Evolutionary conservation across 768 basidiomycete species (phyloP), one percentile per base, ranked within the genome.

Genomic region (Daedaleopsis sinensis): DNA sequence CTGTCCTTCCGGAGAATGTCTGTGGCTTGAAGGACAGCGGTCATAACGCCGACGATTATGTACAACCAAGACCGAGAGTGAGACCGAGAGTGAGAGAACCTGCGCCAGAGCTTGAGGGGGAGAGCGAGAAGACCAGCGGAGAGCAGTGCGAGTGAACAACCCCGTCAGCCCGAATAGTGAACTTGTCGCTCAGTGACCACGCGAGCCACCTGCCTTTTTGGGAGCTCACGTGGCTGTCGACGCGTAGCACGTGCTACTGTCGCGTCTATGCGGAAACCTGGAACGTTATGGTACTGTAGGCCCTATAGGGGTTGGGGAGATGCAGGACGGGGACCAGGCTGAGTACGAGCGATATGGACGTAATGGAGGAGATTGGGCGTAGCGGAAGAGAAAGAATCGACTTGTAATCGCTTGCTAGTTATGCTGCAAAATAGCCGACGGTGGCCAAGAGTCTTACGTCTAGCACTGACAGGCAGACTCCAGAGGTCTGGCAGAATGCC

Each of bases 1-100:
- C 82, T 78, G 59, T 86, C 82, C 76, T 80, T 84, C 60, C 82
- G 80, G 62, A 90, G 76, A 43, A 78, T 76, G 77, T 89, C 84
- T 62, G 80, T 79, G 56, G 84, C 70, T 57, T 86, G 79, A 61
- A 91, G 83, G 32, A 90, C 82, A 59, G 87, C 87, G 59, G 89
- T 63, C 62, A 64, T 64, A 62, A 19, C 61, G 61, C 43, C 47
- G 55, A 59, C 51, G 23, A 58, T 50, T 59, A 59, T 64, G 62
- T 64, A 64, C 56, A 65, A 65, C 58, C 36, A 61, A 38, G 51
- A 58, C 52, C 52, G 54, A 60, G 16, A 52, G 44, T n/a, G n/a
- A n/a, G 58, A 23, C 48, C n/a, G n/a, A n/a, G n/a, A n/a, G n/a
- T n/a, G n/a, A n/a, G 53, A 57, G 52, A 61, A 46, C 60, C 53